Evolutionary conservation across 192 early-diverging fungal species (phyloP), one percentile per base, ranked within the genome.

Genomic region (Coemansia sp.): DNA sequence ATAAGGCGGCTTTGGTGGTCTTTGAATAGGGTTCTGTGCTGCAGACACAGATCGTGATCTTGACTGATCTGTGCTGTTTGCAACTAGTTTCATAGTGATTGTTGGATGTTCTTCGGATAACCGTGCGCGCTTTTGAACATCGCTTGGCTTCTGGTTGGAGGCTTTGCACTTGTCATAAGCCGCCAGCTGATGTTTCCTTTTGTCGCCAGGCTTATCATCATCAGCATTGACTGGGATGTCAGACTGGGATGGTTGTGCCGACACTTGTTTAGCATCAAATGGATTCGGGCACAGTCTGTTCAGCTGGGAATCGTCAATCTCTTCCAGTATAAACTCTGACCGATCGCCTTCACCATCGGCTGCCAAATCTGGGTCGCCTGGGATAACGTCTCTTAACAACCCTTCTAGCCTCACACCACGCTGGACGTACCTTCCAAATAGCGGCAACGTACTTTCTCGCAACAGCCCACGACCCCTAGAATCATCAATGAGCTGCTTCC

Each of bases 401-500:
- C 60, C 55, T 36, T 62, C 49, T 8, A 62, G 47, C 11, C 40
- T 45, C 3, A 18, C 13, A 12, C 67, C 71, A 26, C 37, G 37
- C 22, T 32, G 40, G 4, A 47, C 47, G 8, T 51, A 19, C 9
- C 63, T 54, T 3, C 66, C 72, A 61, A 78, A 78, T 39, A 78
- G 58, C 36, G 80, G 80, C 66, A 76, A 41, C 12, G 49, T 10
- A n/a, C 60, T 49, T 1, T 74, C 63, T 21, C 8, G 47, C n/a
- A 78, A 39, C 52, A 78, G 51, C 5, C 72, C 49, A n/a, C 80
- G 71, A 0, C 2, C 21, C n/a, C 32, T 63, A 1, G 93, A 86
- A 65, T 96, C 89, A 5, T 75, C 66, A 15, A 98, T 86, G 15
- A 98, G 76, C 13, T 87, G 68, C 3, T 83, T 82, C 95, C 95